Evolutionary conservation across 108 stramenopile genomes (phyloP), one percentile per base, ranked within the genome.

Genomic region (Halocafeteria seosinensis): DNA sequence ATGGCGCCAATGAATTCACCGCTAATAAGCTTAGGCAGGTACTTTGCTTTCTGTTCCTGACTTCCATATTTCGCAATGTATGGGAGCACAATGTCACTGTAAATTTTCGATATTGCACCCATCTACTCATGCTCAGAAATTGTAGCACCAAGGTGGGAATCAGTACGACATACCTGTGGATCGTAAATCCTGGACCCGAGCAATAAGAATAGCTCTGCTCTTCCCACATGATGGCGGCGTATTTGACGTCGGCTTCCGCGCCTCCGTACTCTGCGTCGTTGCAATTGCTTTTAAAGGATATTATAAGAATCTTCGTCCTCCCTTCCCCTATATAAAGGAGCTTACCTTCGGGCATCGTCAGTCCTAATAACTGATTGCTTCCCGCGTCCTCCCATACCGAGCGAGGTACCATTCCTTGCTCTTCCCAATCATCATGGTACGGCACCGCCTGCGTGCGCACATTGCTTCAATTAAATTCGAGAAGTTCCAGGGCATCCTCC

Each of bases 1-100:
- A 69, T 23, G 21, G 68, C 68, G 1, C 50, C 50, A 37, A 69
- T 69, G 55, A 61, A 69, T 31, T 69, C 68, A 13, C 68, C 68
- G 61, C 17, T 23, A 5, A 36, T 55, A 13, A 69, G 21, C 17
- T 37, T 37, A 13, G 68, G 68, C 32, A 69, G 68, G 29, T 42
- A 53, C 23, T 58, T 47, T 37, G 31, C 30, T 50, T 69, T 69
- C 68, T 62, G 68, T 50, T 69, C 68, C 59, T 62, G 62, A 8
- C 62, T 62, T 1, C 68, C 68, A 34, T 69, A 69, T 47, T 69
- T 50, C 34, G 50, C 23, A 6, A 69, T 37, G 62, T 69, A 69
- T 26, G 67, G 67, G 50, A 52, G 50, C 4, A 68, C 67, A 29
- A 62, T 69, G 51, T 63, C 68, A 25, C 34, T 35, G n/a, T n/a